Evolutionary conservation across 371 early-diverging fungal genomes (phyloP).

Genomic region (Dichotomocladium elegans): DNA sequence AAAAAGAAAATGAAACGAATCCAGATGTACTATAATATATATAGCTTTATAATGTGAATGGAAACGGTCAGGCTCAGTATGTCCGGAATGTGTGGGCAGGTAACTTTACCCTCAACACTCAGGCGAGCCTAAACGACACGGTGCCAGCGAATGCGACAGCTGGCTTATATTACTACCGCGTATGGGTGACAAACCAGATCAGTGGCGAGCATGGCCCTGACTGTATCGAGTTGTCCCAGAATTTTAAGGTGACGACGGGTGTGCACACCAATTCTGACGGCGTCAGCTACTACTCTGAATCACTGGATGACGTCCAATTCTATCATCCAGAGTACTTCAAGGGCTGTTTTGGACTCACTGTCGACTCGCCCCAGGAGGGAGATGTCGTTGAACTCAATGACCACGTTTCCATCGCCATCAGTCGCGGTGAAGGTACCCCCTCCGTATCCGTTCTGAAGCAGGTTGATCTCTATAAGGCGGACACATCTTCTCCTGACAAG

Average conservation of each 20-base stretch:
- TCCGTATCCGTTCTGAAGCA: conserved; percentile 31
- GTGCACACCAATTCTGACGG: conserved; percentile 55
- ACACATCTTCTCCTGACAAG: conserved; percentile 8
- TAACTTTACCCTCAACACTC: conserved; percentile 23
- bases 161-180: conserved; percentile 51
- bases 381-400: conserved; percentile 16
- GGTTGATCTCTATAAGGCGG: conserved; percentile 39
- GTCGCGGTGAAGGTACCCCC: conserved; percentile 28
- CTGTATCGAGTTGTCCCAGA: conserved; percentile 50
- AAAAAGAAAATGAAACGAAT: too few species aligned
- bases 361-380: conserved; percentile 28
- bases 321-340: conserved; percentile 25
- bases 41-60: conserved; percentile 37
- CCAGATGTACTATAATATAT: too few species aligned
- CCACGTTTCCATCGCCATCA: conserved; percentile 27
- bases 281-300: conserved; percentile 40
- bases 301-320: conserved; percentile 24
- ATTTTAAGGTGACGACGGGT: conserved; percentile 59
- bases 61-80: conserved; percentile 33
- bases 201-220: conserved; percentile 42
- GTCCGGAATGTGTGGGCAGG: conserved; percentile 45
- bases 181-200: conserved; percentile 44
- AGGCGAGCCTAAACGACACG: conserved; percentile 27
- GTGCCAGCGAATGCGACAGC: conserved; percentile 26
- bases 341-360: conserved; percentile 43